Percentiles rank a stretch among this genome's conserved stretches.
Conservation (phyloP, 1,284 basidiomycete species). For the Tilletia horrida region DNA sequence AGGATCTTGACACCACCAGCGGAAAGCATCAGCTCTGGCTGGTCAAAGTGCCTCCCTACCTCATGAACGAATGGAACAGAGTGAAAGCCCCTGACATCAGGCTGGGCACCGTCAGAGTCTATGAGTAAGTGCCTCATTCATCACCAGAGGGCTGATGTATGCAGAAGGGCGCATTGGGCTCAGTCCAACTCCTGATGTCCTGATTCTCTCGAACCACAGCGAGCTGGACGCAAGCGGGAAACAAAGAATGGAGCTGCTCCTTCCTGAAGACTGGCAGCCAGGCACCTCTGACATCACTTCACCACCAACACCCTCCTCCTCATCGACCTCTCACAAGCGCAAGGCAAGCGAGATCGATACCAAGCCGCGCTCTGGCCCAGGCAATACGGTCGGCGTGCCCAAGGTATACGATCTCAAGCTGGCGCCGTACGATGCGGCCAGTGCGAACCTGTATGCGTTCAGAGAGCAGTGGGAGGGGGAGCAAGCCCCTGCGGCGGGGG, state of each 20-base stretch:
- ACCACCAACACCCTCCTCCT: neutral
- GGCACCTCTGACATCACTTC: constrained; percentile 4
- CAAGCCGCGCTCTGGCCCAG: constrained; percentile 24
- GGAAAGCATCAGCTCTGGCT: constrained; percentile 49
- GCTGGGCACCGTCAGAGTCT: constrained; percentile 59
- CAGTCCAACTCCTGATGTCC: no score
- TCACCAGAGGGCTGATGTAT: neutral
- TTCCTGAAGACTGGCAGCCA: constrained; percentile 31
- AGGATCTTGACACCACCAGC: constrained; percentile 42
- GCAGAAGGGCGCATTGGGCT: no score
- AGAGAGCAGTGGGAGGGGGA: constrained; percentile 29
- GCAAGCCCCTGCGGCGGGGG: constrained; percentile 14
- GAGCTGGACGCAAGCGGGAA: constrained; percentile 43
- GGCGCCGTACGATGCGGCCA: constrained; percentile 36
- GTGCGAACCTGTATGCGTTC: constrained; percentile 50
- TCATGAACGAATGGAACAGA: constrained; percentile 59
- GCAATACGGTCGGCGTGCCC: constrained; percentile 30
- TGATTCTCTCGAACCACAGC: neutral
- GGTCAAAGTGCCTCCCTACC: constrained; percentile 59
- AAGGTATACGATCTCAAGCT: constrained; percentile 44
- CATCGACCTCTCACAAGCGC: neutral
- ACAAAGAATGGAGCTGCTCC: constrained; percentile 48
- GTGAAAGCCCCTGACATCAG: constrained; percentile 57
- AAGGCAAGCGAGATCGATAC: constrained; percentile 23
- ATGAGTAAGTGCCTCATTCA: constrained; percentile 47